Evolutionary conservation across 2,329 filamentous ascomycete species (phyloP).

Genomic region (Alternaria conjuncta): DNA sequence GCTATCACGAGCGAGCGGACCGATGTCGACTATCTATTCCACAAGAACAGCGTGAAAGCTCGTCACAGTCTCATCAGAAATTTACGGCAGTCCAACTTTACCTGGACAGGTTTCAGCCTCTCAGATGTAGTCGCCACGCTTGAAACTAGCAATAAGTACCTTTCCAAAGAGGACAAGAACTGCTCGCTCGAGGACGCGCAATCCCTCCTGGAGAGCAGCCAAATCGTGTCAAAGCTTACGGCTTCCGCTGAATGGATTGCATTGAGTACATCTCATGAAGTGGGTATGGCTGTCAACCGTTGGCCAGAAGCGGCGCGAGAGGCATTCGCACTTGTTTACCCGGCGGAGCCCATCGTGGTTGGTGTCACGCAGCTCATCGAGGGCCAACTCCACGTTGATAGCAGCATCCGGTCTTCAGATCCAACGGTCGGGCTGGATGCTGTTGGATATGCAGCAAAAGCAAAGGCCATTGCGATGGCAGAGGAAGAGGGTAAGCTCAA

Average conservation of each 20-base stretch:
- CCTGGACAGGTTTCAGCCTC: constrained; percentile 76
- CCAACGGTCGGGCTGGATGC: constrained; percentile 32
- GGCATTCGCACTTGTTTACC: constrained; percentile 69
- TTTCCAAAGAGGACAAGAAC: constrained; percentile 65
- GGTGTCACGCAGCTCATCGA: constrained; percentile 63
- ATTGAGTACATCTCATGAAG: constrained; percentile 74
- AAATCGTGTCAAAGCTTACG: constrained; percentile 66
- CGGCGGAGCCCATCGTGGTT: constrained; percentile 59
- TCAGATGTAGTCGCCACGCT: constrained; percentile 69
- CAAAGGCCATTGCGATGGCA: constrained; percentile 30
- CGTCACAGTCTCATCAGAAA: constrained; percentile 76
- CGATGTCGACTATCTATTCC: constrained; percentile 89
- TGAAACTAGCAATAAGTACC: constrained; percentile 70
- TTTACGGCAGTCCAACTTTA: constrained; percentile 82
- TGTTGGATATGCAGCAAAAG: constrained; percentile 38
- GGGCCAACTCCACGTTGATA: constrained; percentile 63
- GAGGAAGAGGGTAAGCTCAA: constrained; percentile 28
- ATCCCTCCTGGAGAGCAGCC: constrained; percentile 69
- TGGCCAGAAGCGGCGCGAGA: constrained; percentile 68
- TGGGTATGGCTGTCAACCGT: constrained; percentile 73
- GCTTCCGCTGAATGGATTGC: constrained; percentile 68
- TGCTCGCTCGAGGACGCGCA: constrained; percentile 67
- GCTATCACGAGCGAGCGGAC: constrained; percentile 84
- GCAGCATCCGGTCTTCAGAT: constrained; percentile 31
- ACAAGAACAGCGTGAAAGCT: constrained; percentile 71